These are phyloP conservation scores for Peronosclerospora sorghi DNA, from an alignment of 352 stramenopile species.

Conservation along the genomic window DNA sequence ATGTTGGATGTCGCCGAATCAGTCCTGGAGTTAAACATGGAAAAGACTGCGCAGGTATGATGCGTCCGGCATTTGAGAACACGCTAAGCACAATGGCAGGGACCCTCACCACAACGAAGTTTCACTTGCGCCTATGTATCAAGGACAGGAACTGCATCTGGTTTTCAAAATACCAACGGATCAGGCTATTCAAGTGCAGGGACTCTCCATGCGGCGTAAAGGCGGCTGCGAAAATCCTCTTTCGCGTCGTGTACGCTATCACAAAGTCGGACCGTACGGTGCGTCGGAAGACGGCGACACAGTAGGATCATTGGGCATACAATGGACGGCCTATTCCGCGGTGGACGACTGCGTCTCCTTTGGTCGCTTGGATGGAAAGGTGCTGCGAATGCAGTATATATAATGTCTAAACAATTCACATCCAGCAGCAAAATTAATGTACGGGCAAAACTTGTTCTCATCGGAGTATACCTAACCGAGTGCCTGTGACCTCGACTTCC, in stretches of 20 bases:
- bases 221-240: slow-evolving; percentile 34
- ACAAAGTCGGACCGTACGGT: slow-evolving; percentile 19
- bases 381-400: slow-evolving; percentile 54
- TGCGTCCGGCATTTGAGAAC: too few relatives aligned
- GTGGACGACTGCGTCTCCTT: slow-evolving; percentile 53
- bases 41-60: too few relatives aligned
- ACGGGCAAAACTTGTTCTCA: slow-evolving; percentile 55
- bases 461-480: slow-evolving; percentile 48
- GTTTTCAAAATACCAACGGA: slow-evolving; percentile 38
- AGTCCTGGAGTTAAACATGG: too few relatives aligned
- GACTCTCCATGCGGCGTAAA: slow-evolving; percentile 23
- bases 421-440: slow-evolving; percentile 60
- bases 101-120: slow-evolving; percentile 4
- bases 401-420: slow-evolving; percentile 46
- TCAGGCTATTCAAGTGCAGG: slow-evolving; percentile 33
- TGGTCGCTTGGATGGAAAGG: slow-evolving; percentile 37
- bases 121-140: slow-evolving; percentile 17
- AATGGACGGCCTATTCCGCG: slow-evolving; percentile 36
- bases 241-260: slow-evolving; percentile 40
- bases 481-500: slow-evolving; percentile 43
- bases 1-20: too few relatives aligned
- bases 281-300: slow-evolving; percentile 30
- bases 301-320: slow-evolving; percentile 52
- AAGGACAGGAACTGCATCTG: too few relatives aligned
- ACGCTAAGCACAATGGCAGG: too few relatives aligned